Evolutionary conservation across 1,284 basidiomycete genomes (phyloP).

Genomic region (Cryptococcus sp.): DNA sequence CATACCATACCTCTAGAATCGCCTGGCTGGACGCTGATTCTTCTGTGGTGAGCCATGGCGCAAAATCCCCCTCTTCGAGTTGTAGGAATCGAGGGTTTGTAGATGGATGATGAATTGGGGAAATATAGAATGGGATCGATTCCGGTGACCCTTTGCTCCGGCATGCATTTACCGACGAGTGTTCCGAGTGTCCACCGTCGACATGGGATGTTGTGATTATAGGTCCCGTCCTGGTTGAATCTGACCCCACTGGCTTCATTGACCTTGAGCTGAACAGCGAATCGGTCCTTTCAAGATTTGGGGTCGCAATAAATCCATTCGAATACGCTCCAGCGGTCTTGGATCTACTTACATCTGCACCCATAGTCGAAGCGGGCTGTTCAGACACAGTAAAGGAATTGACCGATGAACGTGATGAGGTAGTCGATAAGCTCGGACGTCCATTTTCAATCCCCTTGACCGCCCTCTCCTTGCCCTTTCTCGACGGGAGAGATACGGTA

Average conservation of each 20-base stretch:
- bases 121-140: conserved; percentile 45
- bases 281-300: too few species aligned
- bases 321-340: too few species aligned
- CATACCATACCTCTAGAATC: conserved; percentile 40
- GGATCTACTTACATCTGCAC: too few species aligned
- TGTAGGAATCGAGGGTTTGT: conserved; percentile 40
- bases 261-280: too few species aligned
- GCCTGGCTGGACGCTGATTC: conserved; percentile 24
- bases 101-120: conserved; percentile 40
- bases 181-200: too few species aligned
- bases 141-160: neutral
- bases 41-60: conserved; percentile 33
- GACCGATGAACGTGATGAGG: neutral
- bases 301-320: too few species aligned
- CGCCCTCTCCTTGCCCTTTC: conserved; percentile 21
- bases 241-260: too few species aligned
- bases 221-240: too few species aligned
- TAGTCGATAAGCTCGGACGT: neutral
- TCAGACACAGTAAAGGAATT: neutral
- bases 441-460: neutral
- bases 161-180: too few species aligned
- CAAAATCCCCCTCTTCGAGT: conserved; percentile 42
- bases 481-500: neutral
- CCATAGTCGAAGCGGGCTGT: neutral
- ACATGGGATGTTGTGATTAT: too few species aligned